Base-by-base conservation (phyloP, 768 basidiomycete genomes). In the Lactarius psammicola region DNA sequence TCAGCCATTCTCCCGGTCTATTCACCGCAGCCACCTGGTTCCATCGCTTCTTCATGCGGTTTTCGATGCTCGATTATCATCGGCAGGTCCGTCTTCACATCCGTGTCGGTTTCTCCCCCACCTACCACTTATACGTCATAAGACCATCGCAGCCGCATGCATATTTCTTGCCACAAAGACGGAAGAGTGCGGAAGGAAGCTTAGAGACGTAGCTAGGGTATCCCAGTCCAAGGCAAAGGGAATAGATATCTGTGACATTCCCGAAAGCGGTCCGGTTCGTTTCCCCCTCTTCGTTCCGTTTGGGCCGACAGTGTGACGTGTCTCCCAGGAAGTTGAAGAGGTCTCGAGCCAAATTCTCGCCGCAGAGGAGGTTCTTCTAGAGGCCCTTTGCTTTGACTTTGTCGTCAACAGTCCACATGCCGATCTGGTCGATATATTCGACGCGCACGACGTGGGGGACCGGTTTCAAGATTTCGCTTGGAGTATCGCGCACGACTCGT, bases 131-230 rank as follows among this genome's bases (percentile, higher is more conserved):
- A 62, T 55, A 68, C 59, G 68, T 70, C 67, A 56, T 57, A 62
- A 94, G 92, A 87, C 92, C 69, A 87, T 92, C 49, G 92, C 93
- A 33, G 92, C 90, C 15, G 82, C 92, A 4, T 94, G 91, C 74
- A 85, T 94, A 66, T 94, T 94, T 72, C 82, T 94, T 64, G 90
- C 92, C 0, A 92, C 92, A n/a, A 94, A 94, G 75, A 94, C 91
- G 1, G 92, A 94, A 74, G 92, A 94, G 76, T 93, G 90, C 70
- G 90, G 90, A 38, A 81, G 92, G 59, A 94, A 94, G 73, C 82
- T 94, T 17, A 82, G 88, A n/a, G 92, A 94, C 71, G 90, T 94
- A 30, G 89, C 92, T 10, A 82, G 83, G 68, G 84, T 94, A 11
- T 87, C 83, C 70, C 84, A 85, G 71, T 83, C 89, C 40, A 93